A percentile compares a stretch with the other conserved stretches of the same genome.
Evolutionary conservation across 192 early-diverging fungal genomes (phyloP).

Genomic region (Coemansia sp.): DNA sequence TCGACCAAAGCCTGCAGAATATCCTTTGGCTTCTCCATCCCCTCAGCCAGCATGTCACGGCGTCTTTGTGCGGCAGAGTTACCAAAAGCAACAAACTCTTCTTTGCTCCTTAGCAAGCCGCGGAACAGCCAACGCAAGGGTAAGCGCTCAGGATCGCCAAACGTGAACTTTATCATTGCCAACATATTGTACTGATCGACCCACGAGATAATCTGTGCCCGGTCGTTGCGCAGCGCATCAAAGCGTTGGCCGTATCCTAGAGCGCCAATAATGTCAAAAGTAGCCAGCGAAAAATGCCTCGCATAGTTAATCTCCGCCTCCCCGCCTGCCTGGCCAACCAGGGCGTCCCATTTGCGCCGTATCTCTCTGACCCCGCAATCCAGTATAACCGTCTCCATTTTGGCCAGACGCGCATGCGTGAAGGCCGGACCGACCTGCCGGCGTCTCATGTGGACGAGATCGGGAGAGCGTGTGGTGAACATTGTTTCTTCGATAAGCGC

Average conservation of each 20-base stretch:
- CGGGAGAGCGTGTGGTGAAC: slow-evolving; percentile 12
- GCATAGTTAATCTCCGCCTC: slow-evolving; percentile 3
- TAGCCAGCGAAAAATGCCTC: slow-evolving; percentile 37
- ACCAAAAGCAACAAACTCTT: slow-evolving; percentile 23
- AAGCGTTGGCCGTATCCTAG: slow-evolving; percentile 41
- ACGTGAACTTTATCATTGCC: not conserved
- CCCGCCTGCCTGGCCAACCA: not conserved
- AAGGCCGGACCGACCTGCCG: slow-evolving; percentile 14
- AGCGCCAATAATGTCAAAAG: slow-evolving; percentile 39
- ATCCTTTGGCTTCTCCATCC: slow-evolving; percentile 17
- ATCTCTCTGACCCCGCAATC: slow-evolving; percentile 26
- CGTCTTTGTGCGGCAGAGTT: not conserved
- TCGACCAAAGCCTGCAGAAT: slow-evolving; percentile 46
- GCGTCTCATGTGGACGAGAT: slow-evolving; percentile 1
- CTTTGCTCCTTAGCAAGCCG: slow-evolving; percentile 16
- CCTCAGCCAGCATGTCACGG: slow-evolving; percentile 6
- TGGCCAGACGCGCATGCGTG: not conserved
- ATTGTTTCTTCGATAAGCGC: slow-evolving; percentile 1
- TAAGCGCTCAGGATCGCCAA: slow-evolving; percentile 7
- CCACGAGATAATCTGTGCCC: slow-evolving; percentile 19
- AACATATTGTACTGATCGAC: slow-evolving; percentile 17
- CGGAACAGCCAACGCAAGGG: slow-evolving; percentile 22
- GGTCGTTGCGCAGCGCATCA: slow-evolving; percentile 19
- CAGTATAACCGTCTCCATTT: slow-evolving; percentile 34
- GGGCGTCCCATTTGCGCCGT: slow-evolving; percentile 25